These are phyloP conservation scores for Parastagonospora avenae DNA, from an alignment of 2,329 filamentous ascomycete genomes.

Conservation along the genomic window DNA sequence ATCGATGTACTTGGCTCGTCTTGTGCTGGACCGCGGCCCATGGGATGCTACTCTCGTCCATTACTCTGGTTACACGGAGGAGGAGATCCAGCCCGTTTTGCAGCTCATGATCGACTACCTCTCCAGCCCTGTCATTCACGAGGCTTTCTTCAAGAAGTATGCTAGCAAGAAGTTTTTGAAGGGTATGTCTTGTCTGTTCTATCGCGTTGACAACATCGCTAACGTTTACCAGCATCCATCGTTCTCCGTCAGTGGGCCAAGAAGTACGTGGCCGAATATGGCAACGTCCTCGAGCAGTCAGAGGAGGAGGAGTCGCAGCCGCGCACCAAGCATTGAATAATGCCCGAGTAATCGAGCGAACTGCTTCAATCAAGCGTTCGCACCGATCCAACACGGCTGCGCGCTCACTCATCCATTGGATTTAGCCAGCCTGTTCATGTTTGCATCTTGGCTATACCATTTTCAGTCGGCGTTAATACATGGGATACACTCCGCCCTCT, in stretches of 20 bases:
- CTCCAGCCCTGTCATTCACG: slow-evolving; percentile 84
- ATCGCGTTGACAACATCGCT: slow-evolving; percentile 5
- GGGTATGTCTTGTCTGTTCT: slow-evolving; percentile 62
- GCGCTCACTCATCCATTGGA: slow-evolving; percentile 18
- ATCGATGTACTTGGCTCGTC: slow-evolving; percentile 90
- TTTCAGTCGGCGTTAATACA: slow-evolving; percentile 44
- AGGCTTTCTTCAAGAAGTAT: slow-evolving; percentile 99
- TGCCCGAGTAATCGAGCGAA: not conserved
- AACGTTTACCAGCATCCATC: slow-evolving; percentile 72
- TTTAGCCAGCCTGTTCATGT: slow-evolving; percentile 36
- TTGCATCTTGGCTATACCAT: slow-evolving; percentile 43
- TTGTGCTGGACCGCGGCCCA: slow-evolving; percentile 86
- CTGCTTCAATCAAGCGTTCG: not conserved
- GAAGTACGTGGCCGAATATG: slow-evolving; percentile 58
- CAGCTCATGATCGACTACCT: slow-evolving; percentile 97
- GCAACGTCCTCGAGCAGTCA: slow-evolving; percentile 36
- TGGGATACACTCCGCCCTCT: slow-evolving; percentile 36
- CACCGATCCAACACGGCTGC: not conserved
- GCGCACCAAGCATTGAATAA: slow-evolving; percentile 11
- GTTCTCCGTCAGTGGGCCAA: slow-evolving; percentile 93
- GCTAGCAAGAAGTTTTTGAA: slow-evolving; percentile 99
- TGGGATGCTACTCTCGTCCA: slow-evolving; percentile 90
- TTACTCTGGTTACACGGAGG: slow-evolving; percentile 91
- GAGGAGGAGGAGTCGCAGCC: slow-evolving; percentile 25
- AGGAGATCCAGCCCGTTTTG: slow-evolving; percentile 91